A percentile compares a stretch with the other conserved stretches of the same genome.
These are phyloP conservation scores for Parathielavia hyrcaniae DNA, from an alignment of 495 filamentous ascomycete species.

Conservation along the genomic window DNA sequence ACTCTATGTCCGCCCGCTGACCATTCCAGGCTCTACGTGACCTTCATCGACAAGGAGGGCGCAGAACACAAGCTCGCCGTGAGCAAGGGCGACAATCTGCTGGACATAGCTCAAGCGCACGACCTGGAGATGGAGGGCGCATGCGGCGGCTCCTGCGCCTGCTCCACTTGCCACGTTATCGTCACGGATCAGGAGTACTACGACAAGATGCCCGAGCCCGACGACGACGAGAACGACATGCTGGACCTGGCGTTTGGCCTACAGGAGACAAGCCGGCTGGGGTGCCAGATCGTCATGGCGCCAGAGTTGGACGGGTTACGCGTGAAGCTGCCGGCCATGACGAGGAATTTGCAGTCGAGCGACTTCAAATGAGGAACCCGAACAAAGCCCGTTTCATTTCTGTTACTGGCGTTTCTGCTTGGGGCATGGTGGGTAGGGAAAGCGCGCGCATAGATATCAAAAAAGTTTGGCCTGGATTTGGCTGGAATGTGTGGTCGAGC, in stretches of 20 bases:
- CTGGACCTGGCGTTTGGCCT: conserved; percentile 91
- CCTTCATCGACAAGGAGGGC: conserved; percentile 93
- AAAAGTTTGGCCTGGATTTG: conserved; percentile 17
- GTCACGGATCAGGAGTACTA: conserved; percentile 77
- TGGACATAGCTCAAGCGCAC: conserved; percentile 90
- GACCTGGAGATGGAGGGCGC: conserved; percentile 98
- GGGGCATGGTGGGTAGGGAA: conserved; percentile 11
- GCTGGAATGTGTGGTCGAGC: neutral
- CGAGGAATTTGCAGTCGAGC: conserved; percentile 89
- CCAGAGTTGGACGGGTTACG: conserved; percentile 81
- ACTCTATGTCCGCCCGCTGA: conserved; percentile 1
- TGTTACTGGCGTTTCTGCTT: conserved; percentile 19
- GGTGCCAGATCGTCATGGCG: conserved; percentile 89
- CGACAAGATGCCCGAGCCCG: conserved; percentile 85
- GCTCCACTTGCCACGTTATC: conserved; percentile 96
- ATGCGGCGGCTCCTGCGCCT: conserved; percentile 92
- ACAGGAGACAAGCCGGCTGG: conserved; percentile 91
- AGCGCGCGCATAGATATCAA: conserved; percentile 24
- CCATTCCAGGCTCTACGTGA: conserved; percentile 66
- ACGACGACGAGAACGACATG: conserved; percentile 99
- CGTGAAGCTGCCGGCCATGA: conserved; percentile 85
- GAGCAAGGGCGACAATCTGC: conserved; percentile 76
- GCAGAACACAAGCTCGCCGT: conserved; percentile 69
- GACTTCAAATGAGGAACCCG: conserved; percentile 58
- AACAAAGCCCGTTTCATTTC: neutral